Base-by-base conservation (phyloP, 2,329 filamentous ascomycete species). In the Gaeumannomyces tritici region DNA sequence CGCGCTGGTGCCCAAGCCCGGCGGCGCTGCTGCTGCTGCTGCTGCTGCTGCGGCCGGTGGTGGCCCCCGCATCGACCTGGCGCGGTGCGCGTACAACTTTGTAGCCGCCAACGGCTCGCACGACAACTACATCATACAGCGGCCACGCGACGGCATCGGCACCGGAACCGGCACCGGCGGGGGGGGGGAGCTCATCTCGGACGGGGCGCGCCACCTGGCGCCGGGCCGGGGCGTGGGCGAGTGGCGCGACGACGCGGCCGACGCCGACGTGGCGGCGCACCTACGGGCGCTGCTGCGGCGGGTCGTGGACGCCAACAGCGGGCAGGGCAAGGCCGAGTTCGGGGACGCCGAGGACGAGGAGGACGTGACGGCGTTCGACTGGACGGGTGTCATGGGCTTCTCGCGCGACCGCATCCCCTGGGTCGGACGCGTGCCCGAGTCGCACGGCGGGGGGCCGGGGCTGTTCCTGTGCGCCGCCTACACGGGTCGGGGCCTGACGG, bases 331-430 rank as follows among this genome's bases (percentile, higher is more conserved):
- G 64, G 47, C 73, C 74, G 35, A 42, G 18, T 42, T 42, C 6
- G 35, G 35, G 35, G 74, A 78, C 57, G 72, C n/a, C n/a, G n/a
- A n/a, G n/a, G n/a, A n/a, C n/a, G n/a, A n/a, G n/a, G n/a, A n/a
- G n/a, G n/a, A 90, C 26, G 69, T 82, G 12, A 74, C 81, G 33
- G 84, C 82, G 8, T 15, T 15, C 70, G 85, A 89, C 70, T 93
- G 90, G 90, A 90, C 88, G 1, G 90, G 90, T 0, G 89, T 92
- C 67, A 93, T 92, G 89, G 89, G 87, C 0, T 92, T 85, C 72
- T 86, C 83, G 33, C 76, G 85, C 8, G 90, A 93, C 70, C 76
- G 80, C 0, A 73, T 81, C 60, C 89, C 90, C 0, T 92, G 87
- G 86, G 86, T 93, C 2, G 90, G 89, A 0, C 73, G 75, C 12